phyloP scores from a whole-genome alignment of 345 rosid genomes.

The Melaleuca alternifolia region DNA sequence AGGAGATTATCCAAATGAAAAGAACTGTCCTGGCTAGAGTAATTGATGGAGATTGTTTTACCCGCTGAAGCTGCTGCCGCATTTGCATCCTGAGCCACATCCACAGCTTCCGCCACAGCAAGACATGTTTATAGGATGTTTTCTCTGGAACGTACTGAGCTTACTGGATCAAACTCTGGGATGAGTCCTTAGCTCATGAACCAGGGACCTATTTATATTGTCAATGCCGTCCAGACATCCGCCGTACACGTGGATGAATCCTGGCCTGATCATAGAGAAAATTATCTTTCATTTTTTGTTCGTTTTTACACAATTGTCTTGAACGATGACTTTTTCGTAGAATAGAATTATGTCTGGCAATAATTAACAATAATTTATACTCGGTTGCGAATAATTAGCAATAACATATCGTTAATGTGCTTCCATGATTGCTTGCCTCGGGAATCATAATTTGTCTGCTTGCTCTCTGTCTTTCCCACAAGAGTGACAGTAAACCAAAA shows the following conservation, averaged over 20 bases:
- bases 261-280: background rate
- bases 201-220: constrained; percentile 8
- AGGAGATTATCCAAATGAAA: background rate
- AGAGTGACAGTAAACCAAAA: background rate
- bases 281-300: background rate
- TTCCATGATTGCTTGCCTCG: background rate
- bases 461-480: background rate
- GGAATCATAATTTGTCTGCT: background rate
- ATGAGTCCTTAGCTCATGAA: background rate
- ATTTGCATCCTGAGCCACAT: constrained; percentile 42
- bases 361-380: background rate
- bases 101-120: constrained; percentile 54
- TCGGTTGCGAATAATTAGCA: background rate
- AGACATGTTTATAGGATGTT: constrained; percentile 27
- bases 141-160: background rate
- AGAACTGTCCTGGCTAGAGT: background rate
- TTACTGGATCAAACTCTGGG: background rate
- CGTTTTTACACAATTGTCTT: background rate
- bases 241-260: constrained; percentile 25
- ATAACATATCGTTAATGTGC: background rate
- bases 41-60: background rate
- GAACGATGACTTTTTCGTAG: background rate
- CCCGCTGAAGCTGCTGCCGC: constrained; percentile 44
- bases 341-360: background rate
- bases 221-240: background rate